A percentile compares a stretch with the other conserved stretches of the same genome.
These are phyloP conservation scores for Hemileia vastatrix DNA, from an alignment of 1,284 basidiomycete genomes.

Conservation along the genomic window DNA sequence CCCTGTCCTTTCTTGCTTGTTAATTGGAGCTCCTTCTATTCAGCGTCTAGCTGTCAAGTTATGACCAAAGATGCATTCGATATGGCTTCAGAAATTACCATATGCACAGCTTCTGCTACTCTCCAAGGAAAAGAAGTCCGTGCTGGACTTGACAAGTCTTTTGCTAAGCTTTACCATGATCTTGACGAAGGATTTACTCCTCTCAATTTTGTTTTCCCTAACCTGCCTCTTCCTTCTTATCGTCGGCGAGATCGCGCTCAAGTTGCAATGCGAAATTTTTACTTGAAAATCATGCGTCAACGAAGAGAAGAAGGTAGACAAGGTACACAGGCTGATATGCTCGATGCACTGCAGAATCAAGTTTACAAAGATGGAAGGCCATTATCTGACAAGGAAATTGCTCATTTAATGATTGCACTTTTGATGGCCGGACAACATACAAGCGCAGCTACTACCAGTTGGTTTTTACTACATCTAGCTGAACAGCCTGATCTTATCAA, in stretches of 20 bases:
- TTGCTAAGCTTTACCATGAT: conserved; percentile 77
- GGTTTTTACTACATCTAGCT: conserved; percentile 88
- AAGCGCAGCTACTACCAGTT: conserved; percentile 78
- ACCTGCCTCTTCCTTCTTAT: conserved; percentile 83
- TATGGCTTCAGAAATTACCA: conserved; percentile 80
- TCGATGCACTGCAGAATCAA: conserved; percentile 73
- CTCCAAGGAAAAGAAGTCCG: conserved; percentile 88
- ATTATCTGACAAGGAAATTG: conserved; percentile 80
- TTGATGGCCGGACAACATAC: conserved; percentile 83
- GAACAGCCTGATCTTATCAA: conserved; percentile 65
- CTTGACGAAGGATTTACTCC: conserved; percentile 61
- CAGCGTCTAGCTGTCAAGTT: not conserved
- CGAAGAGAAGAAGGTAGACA: conserved; percentile 54
- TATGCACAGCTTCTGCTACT: conserved; percentile 83
- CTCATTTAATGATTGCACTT: conserved; percentile 73
- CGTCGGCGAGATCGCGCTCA: conserved; percentile 78
- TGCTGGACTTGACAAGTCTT: conserved; percentile 64
- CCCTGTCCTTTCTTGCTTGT: not conserved
- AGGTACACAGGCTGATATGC: conserved; percentile 71
- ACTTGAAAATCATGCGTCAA: conserved; percentile 73
- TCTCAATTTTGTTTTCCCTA: conserved; percentile 78
- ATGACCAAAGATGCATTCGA: conserved; percentile 54
- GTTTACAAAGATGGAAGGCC: conserved; percentile 72
- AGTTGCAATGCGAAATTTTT: conserved; percentile 87
- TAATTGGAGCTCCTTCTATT: too few species aligned